Evolutionary conservation across 352 stramenopile genomes (phyloP).

Genomic region (Halophytophthora polymorphica): DNA sequence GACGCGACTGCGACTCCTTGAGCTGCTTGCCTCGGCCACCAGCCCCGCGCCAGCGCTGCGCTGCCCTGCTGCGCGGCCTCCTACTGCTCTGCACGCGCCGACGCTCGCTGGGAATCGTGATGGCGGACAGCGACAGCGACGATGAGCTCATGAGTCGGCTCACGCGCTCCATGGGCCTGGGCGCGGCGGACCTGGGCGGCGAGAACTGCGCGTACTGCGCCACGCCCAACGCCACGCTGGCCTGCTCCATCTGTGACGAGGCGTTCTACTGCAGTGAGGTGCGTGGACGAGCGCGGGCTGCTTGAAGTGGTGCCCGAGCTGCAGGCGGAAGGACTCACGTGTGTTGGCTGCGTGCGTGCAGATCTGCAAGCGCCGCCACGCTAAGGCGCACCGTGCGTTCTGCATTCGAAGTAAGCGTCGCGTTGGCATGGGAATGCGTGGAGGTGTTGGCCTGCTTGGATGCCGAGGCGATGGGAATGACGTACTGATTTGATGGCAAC

Average conservation of each 20-base stretch:
- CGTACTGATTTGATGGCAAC: no score
- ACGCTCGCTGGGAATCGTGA: slow-evolving; percentile 4
- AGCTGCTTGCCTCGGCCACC: no score
- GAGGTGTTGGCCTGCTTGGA: background rate
- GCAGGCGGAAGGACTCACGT: background rate
- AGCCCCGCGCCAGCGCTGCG: no score
- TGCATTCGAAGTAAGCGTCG: slow-evolving; percentile 49
- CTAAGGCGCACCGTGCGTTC: slow-evolving; percentile 60
- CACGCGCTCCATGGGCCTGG: slow-evolving; percentile 31
- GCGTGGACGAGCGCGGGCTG: background rate
- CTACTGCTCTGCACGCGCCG: no score
- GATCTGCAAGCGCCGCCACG: slow-evolving; percentile 71
- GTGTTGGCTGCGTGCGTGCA: slow-evolving; percentile 13
- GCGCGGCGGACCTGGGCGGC: slow-evolving; percentile 22
- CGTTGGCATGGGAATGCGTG: background rate
- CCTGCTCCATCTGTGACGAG: slow-evolving; percentile 67
- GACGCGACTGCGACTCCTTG: no score
- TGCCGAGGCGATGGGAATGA: no score
- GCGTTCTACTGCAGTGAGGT: slow-evolving; percentile 77
- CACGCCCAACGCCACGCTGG: slow-evolving; percentile 42
- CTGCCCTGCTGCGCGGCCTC: no score
- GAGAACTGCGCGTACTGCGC: slow-evolving; percentile 80
- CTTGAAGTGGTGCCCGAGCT: background rate
- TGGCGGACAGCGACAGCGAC: slow-evolving; percentile 84
- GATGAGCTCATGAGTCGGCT: slow-evolving; percentile 84